Evolutionary conservation across 306 rosid species (phyloP).

Genomic region (Cucumis sativus): DNA sequence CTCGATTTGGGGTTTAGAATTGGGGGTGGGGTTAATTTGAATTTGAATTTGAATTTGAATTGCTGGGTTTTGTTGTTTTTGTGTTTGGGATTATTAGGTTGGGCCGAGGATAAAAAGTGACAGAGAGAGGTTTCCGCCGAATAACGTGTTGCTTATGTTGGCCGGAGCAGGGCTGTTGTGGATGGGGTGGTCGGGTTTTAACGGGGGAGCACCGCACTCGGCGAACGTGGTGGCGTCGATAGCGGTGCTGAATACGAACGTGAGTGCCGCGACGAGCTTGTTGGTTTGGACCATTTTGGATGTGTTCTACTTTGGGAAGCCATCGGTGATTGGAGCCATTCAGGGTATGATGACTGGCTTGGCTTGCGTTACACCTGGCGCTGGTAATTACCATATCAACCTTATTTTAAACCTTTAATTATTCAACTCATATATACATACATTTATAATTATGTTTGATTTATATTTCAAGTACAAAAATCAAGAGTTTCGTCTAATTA

Average conservation of each 20-base stretch:
- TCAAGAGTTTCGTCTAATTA: no score
- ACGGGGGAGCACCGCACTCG: slow-evolving; percentile 87
- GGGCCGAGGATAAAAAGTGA: slow-evolving; percentile 83
- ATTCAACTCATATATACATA: not conserved
- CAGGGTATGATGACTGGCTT: slow-evolving; percentile 99
- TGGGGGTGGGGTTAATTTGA: not conserved
- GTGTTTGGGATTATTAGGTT: slow-evolving; percentile 23
- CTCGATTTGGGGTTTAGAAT: not conserved
- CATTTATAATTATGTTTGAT: no score
- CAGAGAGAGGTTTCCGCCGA: slow-evolving; percentile 84
- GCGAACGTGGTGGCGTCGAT: slow-evolving; percentile 52
- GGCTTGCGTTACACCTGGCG: slow-evolving; percentile 89
- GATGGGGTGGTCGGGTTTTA: slow-evolving; percentile 98
- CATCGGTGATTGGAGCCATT: slow-evolving; percentile 90
- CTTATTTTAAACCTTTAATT: not conserved
- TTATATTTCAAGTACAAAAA: no score
- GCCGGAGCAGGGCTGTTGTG: slow-evolving; percentile 75
- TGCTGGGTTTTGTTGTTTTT: not conserved
- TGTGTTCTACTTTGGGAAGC: slow-evolving; percentile 70
- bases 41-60: not conserved
- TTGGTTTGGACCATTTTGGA: slow-evolving; percentile 73
- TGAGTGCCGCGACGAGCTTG: slow-evolving; percentile 79
- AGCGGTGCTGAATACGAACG: slow-evolving; percentile 71
- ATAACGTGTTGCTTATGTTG: slow-evolving; percentile 74
- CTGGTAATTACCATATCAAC: slow-evolving; percentile 26